Conservation (phyloP, 305 asterid genomes). For the Fraxinus floribunda region DNA sequence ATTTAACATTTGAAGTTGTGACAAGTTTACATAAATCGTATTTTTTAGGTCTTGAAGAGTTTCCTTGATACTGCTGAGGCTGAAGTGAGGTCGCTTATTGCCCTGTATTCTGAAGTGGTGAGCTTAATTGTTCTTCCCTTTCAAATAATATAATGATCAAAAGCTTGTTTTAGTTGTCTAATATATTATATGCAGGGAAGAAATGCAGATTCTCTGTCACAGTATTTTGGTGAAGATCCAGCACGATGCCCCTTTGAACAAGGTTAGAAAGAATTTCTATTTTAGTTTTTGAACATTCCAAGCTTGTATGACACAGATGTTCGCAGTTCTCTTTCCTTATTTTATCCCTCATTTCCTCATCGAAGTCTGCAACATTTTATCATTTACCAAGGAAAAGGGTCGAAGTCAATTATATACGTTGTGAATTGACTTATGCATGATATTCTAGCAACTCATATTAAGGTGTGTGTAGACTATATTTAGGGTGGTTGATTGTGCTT, state of each 20-base stretch:
- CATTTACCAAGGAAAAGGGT: not conserved
- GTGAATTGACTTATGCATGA: not conserved
- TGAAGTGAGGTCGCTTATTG: constrained; percentile 86
- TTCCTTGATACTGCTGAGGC: constrained; percentile 90
- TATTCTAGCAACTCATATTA: not conserved
- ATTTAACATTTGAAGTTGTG: not conserved
- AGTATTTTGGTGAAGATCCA: constrained; percentile 98
- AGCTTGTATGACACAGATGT: constrained; percentile 10
- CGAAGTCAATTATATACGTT: not conserved
- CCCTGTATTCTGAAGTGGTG: constrained; percentile 94
- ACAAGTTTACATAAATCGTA: not conserved
- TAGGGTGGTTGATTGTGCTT: not conserved
- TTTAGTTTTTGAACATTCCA: constrained; percentile 6
- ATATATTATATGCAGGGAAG: constrained; percentile 66
- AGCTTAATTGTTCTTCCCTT: constrained; percentile 33
- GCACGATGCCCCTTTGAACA: constrained; percentile 97
- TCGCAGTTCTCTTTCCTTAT: not conserved
- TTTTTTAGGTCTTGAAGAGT: constrained; percentile 68
- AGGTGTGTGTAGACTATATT: not conserved
- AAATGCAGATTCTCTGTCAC: constrained; percentile 91
- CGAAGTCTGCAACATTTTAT: not conserved
- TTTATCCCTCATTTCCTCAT: not conserved
- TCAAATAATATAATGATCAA: constrained; percentile 5
- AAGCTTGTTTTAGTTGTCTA: constrained; percentile 18
- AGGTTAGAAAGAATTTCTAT: constrained; percentile 46